Base-by-base conservation (phyloP, 495 filamentous ascomycete genomes). In the Achaetomiella virescens region DNA sequence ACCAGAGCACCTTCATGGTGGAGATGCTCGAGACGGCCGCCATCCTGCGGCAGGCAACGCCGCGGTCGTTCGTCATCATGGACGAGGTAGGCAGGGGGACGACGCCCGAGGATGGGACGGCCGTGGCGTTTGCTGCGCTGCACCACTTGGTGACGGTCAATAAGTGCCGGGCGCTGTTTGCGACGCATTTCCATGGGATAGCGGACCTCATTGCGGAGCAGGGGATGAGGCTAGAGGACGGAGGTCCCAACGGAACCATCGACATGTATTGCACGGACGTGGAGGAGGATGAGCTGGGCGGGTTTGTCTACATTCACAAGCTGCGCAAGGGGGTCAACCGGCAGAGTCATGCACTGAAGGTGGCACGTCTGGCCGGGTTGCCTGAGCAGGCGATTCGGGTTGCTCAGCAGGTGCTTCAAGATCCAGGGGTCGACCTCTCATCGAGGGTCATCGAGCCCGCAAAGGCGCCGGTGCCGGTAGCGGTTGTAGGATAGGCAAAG, bases 51-150 rank as follows among this genome's bases (percentile, higher is more conserved):
- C 66, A 79, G 48, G 87, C 87, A 0, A 89, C 86, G 10, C 68
- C 75, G 11, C 74, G 82, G 5, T 89, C 84, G 0, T 91, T 98
- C 60, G 93, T 97, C n/a, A 90, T 98, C 65, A 97, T 98, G 92
- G 93, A 98, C 66, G 93, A 98, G 73, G 85, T 98, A 18, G 93
- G 93, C 0, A 81, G 93, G 20, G 93, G 93, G 2, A 98, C 95
- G 9, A 95, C 91, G 2, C 90, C 93, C 1, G 84, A 88, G 57
- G 95, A 97, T 64, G 95, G 93, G 3, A 78, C 85, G 10, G 95
- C 93, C 2, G 83, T 98, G 11, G 90, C 89, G 7, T 97, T 89
- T 66, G 93, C 93, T 1, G 87, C 84, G 63, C 73, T 98, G 35
- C 79, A 92, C 61, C 89, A 96, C 69, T 72, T 98, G 33, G 82